These are phyloP conservation scores for Peronospora tabacina DNA, from an alignment of 352 stramenopile species.

Conservation along the genomic window DNA sequence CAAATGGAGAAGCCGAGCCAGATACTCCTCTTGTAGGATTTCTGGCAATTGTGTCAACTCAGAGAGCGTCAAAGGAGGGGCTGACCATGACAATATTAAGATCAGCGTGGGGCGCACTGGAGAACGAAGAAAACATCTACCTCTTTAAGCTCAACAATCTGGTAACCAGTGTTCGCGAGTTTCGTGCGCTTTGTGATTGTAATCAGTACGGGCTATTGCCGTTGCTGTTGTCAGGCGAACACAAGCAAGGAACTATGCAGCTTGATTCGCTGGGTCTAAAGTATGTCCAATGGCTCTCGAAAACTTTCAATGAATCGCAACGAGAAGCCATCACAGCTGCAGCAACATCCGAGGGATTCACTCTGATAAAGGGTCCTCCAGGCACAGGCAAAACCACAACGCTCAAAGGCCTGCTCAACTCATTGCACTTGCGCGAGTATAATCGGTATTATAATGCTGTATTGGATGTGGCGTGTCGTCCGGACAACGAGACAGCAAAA, in stretches of 20 bases:
- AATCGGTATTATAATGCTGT: conserved; percentile 89
- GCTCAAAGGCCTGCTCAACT: conserved; percentile 88
- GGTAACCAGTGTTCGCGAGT: conserved; percentile 85
- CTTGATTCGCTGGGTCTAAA: conserved; percentile 72
- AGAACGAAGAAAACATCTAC: conserved; percentile 46
- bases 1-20: conserved; percentile 1
- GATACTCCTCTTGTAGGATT: conserved; percentile 33
- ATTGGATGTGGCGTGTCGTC: conserved; percentile 66
- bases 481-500: conserved; percentile 74
- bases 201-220: conserved; percentile 66
- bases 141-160: conserved; percentile 85
- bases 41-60: conserved; percentile 68
- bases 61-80: conserved; percentile 63
- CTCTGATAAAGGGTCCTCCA: conserved; percentile 86
- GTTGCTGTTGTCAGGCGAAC: conserved; percentile 64
- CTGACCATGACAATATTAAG: conserved; percentile 57
- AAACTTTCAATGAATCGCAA: conserved; percentile 86
- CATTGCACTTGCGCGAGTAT: conserved; percentile 88
- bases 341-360: conserved; percentile 85
- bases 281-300: conserved; percentile 75
- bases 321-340: conserved; percentile 84
- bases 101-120: conserved; percentile 42
- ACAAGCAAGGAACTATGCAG: conserved; percentile 63
- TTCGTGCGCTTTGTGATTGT: conserved; percentile 78
- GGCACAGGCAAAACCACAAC: conserved; percentile 91